These are phyloP conservation scores for Tolypocladium tropicale DNA, from an alignment of 2,329 filamentous ascomycete genomes.

Conservation along the genomic window DNA sequence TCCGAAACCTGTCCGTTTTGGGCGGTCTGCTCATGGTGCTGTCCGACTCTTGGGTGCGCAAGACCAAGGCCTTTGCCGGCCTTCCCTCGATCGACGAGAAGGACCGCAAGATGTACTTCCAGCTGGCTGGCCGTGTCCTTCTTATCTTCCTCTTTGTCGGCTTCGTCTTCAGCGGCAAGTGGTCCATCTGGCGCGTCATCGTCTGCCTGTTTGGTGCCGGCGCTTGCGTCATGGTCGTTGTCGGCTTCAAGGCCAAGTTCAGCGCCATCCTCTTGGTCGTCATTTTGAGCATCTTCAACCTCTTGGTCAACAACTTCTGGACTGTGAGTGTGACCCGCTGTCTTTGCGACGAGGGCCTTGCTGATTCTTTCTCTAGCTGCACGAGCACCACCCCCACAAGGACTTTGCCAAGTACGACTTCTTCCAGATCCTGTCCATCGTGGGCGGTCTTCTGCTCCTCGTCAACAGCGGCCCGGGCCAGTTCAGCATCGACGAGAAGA, in stretches of 20 bases:
- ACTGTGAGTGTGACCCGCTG: constrained; percentile 54
- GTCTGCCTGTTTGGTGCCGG: constrained; percentile 79
- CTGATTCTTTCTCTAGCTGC: constrained; percentile 49
- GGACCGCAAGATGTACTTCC: constrained; percentile 99
- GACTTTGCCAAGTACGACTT: constrained; percentile 99
- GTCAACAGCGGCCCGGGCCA: constrained; percentile 98
- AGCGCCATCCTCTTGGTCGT: constrained; percentile 92
- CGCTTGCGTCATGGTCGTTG: constrained; percentile 95
- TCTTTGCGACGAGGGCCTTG: neutral
- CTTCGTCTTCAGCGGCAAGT: constrained; percentile 90
- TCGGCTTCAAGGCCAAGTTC: constrained; percentile 99
- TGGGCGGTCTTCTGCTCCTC: constrained; percentile 87
- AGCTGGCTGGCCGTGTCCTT: constrained; percentile 88
- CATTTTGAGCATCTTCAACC: constrained; percentile 91
- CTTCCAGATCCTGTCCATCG: constrained; percentile 98
- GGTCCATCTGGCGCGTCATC: constrained; percentile 78
- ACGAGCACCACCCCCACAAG: constrained; percentile 97
- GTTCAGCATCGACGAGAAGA: constrained; percentile 99
- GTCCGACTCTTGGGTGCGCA: constrained; percentile 95
- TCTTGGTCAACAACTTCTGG: constrained; percentile 99
- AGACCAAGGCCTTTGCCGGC: constrained; percentile 92
- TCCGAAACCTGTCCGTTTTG: constrained; percentile 95
- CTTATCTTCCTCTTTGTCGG: constrained; percentile 97
- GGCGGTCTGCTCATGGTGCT: constrained; percentile 96
- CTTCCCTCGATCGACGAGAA: constrained; percentile 94